Conservation (phyloP, 495 filamentous ascomycete genomes). For the Lentithecium fluviatile region DNA sequence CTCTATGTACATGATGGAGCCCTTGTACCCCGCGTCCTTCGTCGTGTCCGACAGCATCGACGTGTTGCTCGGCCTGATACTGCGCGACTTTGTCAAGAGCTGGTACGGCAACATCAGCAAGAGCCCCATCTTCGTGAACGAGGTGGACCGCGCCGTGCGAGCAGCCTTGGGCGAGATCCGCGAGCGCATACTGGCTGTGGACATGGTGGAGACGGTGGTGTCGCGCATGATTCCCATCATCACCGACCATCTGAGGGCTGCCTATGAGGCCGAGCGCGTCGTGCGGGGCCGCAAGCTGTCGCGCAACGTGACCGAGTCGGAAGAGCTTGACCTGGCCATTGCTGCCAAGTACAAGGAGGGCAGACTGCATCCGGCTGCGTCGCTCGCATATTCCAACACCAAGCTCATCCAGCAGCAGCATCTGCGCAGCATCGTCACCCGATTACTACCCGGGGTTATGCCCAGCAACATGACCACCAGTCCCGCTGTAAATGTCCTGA, state of each 20-base stretch:
- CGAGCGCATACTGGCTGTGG: constrained; percentile 66
- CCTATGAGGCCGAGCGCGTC: constrained; percentile 82
- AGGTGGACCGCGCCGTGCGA: constrained; percentile 78
- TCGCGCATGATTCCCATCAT: constrained; percentile 82
- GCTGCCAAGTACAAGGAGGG: constrained; percentile 89
- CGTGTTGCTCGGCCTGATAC: constrained; percentile 70
- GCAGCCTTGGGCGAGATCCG: constrained; percentile 68
- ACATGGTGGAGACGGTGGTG: constrained; percentile 77
- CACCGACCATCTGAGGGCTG: constrained; percentile 87
- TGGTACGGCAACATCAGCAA: constrained; percentile 89
- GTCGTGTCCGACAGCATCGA: constrained; percentile 79
- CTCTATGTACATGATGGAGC: constrained; percentile 50
- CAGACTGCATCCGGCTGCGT: constrained; percentile 85
- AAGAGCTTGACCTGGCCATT: constrained; percentile 91
- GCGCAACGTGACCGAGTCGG: constrained; percentile 89
- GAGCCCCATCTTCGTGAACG: constrained; percentile 74
- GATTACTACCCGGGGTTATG: constrained; percentile 72
- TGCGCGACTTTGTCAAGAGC: constrained; percentile 79
- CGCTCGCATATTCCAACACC: constrained; percentile 74
- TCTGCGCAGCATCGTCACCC: constrained; percentile 66
- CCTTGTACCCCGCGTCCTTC: constrained; percentile 75
- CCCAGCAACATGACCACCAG: constrained; percentile 73
- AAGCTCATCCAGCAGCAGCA: constrained; percentile 84
- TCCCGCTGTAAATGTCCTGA: constrained; percentile 71
- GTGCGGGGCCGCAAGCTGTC: constrained; percentile 85